Evolutionary conservation across 768 basidiomycete species (phyloP).

Genomic region (Mycena latifolia): DNA sequence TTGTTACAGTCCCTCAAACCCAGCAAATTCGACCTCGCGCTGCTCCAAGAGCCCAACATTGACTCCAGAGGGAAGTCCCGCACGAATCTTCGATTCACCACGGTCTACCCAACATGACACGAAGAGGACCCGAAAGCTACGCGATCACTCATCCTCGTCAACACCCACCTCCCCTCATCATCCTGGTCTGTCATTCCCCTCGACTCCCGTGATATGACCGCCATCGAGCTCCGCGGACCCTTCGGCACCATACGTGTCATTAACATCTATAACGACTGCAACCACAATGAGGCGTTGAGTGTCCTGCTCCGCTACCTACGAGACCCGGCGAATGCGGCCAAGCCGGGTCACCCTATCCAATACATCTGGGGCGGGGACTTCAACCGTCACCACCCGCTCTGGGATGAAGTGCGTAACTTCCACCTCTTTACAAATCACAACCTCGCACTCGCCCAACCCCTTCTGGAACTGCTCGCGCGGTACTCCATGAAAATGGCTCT

Average conservation of each 20-base stretch:
- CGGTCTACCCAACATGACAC: slow-evolving; percentile 44
- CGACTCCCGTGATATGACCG: slow-evolving; percentile 35
- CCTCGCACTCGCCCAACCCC: slow-evolving; percentile 35
- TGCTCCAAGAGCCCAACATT: slow-evolving; percentile 48
- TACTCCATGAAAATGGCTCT: slow-evolving; percentile 51
- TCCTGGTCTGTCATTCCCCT: slow-evolving; percentile 11
- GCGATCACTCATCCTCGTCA: slow-evolving; percentile 19
- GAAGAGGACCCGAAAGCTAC: not conserved
- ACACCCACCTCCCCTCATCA: not conserved
- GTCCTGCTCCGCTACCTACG: slow-evolving; percentile 6
- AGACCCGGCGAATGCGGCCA: not conserved
- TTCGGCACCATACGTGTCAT: slow-evolving; percentile 36
- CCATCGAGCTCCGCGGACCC: slow-evolving; percentile 36
- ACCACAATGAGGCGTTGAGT: slow-evolving; percentile 9
- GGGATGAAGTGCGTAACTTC: slow-evolving; percentile 37
- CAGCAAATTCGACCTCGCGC: slow-evolving; percentile 36
- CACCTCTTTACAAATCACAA: slow-evolving; percentile 48
- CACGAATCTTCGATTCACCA: slow-evolving; percentile 28
- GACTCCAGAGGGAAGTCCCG: slow-evolving; percentile 31
- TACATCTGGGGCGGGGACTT: no score
- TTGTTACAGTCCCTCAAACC: slow-evolving; percentile 22
- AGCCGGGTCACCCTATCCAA: not conserved
- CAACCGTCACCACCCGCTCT: slow-evolving; percentile 46
- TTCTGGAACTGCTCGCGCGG: slow-evolving; percentile 42
- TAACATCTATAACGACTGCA: no score